Evolutionary conservation across 2,329 filamentous ascomycete genomes (phyloP).

Genomic region (Colletotrichum eleusines): DNA sequence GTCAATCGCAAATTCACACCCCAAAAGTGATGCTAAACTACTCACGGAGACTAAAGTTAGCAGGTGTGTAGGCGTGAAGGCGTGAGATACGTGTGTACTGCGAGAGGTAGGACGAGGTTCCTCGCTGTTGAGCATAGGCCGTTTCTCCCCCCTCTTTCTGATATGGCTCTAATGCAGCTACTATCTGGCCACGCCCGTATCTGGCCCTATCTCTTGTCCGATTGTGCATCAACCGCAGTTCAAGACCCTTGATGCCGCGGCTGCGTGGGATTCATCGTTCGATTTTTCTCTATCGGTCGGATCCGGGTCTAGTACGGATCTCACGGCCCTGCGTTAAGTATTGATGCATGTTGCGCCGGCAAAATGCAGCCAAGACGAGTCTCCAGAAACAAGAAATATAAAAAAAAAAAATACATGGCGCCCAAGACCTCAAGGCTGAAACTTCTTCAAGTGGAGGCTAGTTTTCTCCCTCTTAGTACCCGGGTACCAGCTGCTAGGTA

Average conservation of each 20-base stretch:
- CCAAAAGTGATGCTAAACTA: background rate
- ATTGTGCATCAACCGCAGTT: constrained; percentile 12
- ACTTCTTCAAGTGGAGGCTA: constrained; percentile 36
- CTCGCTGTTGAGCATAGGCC: background rate
- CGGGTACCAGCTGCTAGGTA: background rate
- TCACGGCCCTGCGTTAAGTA: constrained; percentile 10
- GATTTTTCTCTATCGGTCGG: constrained; percentile 19
- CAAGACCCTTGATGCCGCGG: constrained; percentile 5
- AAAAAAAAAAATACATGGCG: background rate
- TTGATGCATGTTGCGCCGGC: background rate
- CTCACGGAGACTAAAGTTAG: too few relatives aligned
- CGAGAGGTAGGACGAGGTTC: constrained; percentile 1
- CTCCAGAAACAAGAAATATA: background rate
- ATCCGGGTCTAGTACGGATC: constrained; percentile 14
- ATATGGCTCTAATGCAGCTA: background rate
- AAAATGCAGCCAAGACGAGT: background rate
- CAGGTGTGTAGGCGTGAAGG: too few relatives aligned
- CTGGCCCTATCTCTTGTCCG: constrained; percentile 21
- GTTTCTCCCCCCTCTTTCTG: background rate
- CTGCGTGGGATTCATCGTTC: constrained; percentile 24
- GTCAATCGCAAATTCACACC: constrained; percentile 3
- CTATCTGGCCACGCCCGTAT: constrained; percentile 8
- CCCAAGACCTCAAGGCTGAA: constrained; percentile 34
- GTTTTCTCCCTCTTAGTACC: background rate
- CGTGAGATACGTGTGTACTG: background rate